Evolutionary conservation across 2,329 filamentous ascomycete species (phyloP).

Genomic region (Calonectria montana): DNA sequence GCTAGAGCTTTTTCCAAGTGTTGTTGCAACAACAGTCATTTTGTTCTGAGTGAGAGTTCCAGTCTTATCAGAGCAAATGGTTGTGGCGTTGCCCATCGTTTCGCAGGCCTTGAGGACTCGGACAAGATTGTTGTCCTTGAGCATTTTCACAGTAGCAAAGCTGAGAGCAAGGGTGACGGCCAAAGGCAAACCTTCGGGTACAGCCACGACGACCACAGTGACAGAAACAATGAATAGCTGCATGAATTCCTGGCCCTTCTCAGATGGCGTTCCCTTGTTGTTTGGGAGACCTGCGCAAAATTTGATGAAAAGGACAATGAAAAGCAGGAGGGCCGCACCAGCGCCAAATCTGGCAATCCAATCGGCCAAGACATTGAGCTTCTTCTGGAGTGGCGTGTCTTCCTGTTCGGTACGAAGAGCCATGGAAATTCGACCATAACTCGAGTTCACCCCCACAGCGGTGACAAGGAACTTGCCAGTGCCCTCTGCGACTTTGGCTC

Average conservation of each 20-base stretch:
- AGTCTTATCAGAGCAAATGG: conserved; percentile 77
- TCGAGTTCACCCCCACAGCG: conserved; percentile 66
- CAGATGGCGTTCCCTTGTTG: conserved; percentile 59
- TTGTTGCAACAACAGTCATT: conserved; percentile 80
- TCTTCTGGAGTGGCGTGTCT: conserved; percentile 65
- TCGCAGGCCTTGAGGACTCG: conserved; percentile 76
- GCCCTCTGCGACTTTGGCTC: conserved; percentile 65
- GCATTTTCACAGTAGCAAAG: conserved; percentile 76
- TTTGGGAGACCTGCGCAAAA: conserved; percentile 73
- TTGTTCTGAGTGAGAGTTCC: conserved; percentile 68
- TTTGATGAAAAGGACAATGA: conserved; percentile 82
- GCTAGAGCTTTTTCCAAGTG: conserved; percentile 61
- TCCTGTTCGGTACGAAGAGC: conserved; percentile 63
- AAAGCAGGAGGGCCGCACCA: conserved; percentile 77
- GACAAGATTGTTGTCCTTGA: conserved; percentile 78
- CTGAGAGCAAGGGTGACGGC: conserved; percentile 76
- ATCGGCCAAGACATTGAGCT: conserved; percentile 53
- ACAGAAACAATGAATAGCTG: conserved; percentile 74
- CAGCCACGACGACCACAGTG: conserved; percentile 74
- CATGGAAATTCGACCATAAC: conserved; percentile 67
- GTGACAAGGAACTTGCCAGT: conserved; percentile 66
- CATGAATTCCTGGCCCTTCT: conserved; percentile 70
- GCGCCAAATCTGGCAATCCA: conserved; percentile 61
- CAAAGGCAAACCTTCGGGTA: conserved; percentile 74
- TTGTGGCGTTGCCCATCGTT: conserved; percentile 78